phyloP scores from a whole-genome alignment of 169 alveolate species.

The Theileria annulata region DNA sequence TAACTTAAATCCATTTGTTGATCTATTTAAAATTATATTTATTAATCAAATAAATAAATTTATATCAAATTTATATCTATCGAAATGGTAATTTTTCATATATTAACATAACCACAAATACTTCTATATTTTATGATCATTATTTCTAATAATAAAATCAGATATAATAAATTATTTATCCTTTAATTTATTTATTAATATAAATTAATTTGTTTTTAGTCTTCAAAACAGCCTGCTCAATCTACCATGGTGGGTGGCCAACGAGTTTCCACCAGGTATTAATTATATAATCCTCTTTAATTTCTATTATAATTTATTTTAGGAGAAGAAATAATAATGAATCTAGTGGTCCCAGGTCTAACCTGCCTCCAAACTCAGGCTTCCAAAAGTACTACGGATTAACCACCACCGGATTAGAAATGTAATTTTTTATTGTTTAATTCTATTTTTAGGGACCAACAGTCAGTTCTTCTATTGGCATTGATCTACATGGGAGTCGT shows the following conservation, averaged over 20 bases:
- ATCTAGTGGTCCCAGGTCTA: slow-evolving; percentile 58
- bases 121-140: not conserved
- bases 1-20: not conserved
- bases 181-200: not conserved
- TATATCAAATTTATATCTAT: not conserved
- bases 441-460: slow-evolving; percentile 68
- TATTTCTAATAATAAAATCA: not conserved
- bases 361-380: slow-evolving; percentile 64
- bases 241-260: slow-evolving; percentile 70
- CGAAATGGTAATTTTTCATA: not conserved
- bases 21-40: too few relatives aligned
- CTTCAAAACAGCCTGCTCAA: slow-evolving; percentile 30
- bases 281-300: not conserved
- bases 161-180: not conserved
- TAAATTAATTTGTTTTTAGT: slow-evolving; percentile 15
- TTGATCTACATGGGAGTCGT: slow-evolving; percentile 78
- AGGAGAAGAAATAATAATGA: slow-evolving; percentile 31
- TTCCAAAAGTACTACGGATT: slow-evolving; percentile 64
- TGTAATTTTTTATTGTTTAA: slow-evolving; percentile 22
- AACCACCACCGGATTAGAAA: slow-evolving; percentile 53
- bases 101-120: not conserved
- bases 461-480: slow-evolving; percentile 73
- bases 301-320: not conserved
- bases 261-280: slow-evolving; percentile 56
- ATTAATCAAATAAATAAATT: not conserved